Base-by-base conservation (phyloP, 345 rosid genomes). In the Pistacia atlantica region DNA sequence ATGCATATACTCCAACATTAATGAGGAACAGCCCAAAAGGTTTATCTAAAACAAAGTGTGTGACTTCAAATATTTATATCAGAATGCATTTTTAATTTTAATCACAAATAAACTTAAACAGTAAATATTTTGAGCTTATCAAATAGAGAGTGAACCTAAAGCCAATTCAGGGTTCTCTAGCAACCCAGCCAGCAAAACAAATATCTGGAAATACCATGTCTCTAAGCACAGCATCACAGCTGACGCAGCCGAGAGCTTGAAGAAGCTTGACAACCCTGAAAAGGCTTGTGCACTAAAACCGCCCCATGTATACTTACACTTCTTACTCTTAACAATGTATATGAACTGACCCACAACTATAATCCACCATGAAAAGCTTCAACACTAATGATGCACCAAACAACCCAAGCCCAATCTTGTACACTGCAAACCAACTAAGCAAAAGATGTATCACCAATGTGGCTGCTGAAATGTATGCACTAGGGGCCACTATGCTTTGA, bases 161-260 rank as follows among this genome's bases (percentile, higher is more conserved):
- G 91, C 88, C 81, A 90, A 71, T 55, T 90, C 85, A 13, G 89
- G 89, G 31, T 89, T 83, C 48, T 86, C 2, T 31, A 31, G 84
- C 77, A 90, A 79, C 1, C 91, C 91, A 56, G 93, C 87, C 18
- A 88, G 76, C 5, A 90, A 82, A 42, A 90, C 93, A 1, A 88
- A 80, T 8, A 88, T 75, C 81, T 90, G 90, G 73, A 85, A 85
- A 63, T 90, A 86, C 91, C 91, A 85, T 33, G 86, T 74, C 84
- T 90, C 93, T 20, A 90, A 85, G 74, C 88, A 86, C 65, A 88
- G 80, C 93, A 90, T 90, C 58, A 90, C 87, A 46, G 90, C 91
- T 1, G 93, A 90, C 6, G 91, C 86, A 13, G 86, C 90, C 38
- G 91, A 86, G 58, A 90, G 86, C 82, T 84, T 83, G 67, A 86